Conservation (phyloP, 176 grass and related monocot species). For the Oryza meyeriana region DNA sequence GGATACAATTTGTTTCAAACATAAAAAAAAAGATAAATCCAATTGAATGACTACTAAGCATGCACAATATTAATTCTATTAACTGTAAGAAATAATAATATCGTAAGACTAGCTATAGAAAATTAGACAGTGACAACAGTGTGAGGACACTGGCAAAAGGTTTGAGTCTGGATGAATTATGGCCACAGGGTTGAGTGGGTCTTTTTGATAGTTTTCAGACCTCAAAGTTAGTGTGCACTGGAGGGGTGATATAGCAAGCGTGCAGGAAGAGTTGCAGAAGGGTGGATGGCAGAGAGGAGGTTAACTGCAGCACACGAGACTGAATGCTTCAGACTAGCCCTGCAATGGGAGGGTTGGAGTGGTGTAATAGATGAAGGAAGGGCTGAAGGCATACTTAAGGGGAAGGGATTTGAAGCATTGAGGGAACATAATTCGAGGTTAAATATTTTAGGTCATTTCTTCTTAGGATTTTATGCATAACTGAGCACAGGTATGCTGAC, state of each 20-base stretch:
- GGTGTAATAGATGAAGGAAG: not conserved
- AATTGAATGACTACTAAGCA: not conserved
- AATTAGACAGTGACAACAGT: not conserved
- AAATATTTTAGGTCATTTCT: not conserved
- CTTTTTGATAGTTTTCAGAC: not conserved
- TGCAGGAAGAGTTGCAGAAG: not conserved
- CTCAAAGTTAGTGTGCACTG: not conserved
- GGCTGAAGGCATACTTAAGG: not conserved
- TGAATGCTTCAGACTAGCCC: not conserved
- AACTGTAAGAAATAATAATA: not conserved
- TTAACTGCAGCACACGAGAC: not conserved
- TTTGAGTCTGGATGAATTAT: not conserved
- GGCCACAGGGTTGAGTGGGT: not conserved
- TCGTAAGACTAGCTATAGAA: not conserved
- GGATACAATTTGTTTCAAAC: not conserved
- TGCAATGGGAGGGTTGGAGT: not conserved
- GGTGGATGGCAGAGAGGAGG: not conserved
- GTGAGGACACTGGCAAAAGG: not conserved
- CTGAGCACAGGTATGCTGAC: not conserved
- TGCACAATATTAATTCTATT: not conserved
- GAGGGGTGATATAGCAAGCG: not conserved
- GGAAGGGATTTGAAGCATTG: not conserved
- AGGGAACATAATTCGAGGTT: too few species aligned
- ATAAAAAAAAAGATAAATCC: not conserved
- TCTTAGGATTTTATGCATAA: not conserved